These are phyloP conservation scores for Teunomyces tritomae DNA, from an alignment of 805 yeast genomes.

Conservation along the genomic window DNA sequence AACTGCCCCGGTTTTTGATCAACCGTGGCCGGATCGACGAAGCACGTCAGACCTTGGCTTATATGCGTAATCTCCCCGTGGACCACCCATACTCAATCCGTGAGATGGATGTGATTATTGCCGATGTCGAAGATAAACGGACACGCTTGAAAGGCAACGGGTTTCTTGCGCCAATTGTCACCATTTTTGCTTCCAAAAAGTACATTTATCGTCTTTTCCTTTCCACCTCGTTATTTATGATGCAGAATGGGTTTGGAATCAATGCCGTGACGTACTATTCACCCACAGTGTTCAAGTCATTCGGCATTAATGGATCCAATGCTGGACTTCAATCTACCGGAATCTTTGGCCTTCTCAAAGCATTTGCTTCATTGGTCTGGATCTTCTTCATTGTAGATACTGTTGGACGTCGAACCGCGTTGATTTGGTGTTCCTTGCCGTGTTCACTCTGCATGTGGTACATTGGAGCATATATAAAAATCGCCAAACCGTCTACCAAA, in stretches of 20 bases:
- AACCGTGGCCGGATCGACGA: slow-evolving; percentile 30
- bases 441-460: slow-evolving; percentile 48
- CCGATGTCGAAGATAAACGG: slow-evolving; percentile 23
- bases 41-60: slow-evolving; percentile 34
- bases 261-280: slow-evolving; percentile 53
- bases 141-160: slow-evolving; percentile 32
- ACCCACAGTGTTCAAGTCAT: slow-evolving; percentile 48
- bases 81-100: slow-evolving; percentile 40
- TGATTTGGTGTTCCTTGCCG: slow-evolving; percentile 34
- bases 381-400: slow-evolving; percentile 45
- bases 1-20: slow-evolving; percentile 46
- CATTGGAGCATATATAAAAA: slow-evolving; percentile 46
- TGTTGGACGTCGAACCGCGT: slow-evolving; percentile 44
- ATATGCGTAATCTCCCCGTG: slow-evolving; percentile 35
- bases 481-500: slow-evolving; percentile 28
- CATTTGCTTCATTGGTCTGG: slow-evolving; percentile 43
- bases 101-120: slow-evolving; percentile 32
- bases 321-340: slow-evolving; percentile 52
- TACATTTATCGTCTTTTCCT: slow-evolving; percentile 35
- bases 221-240: slow-evolving; percentile 37
- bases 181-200: slow-evolving; percentile 26
- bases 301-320: slow-evolving; percentile 46
- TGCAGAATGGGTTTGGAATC: slow-evolving; percentile 49
- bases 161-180: slow-evolving; percentile 38
- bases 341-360: slow-evolving; percentile 50